Evolutionary conservation across 345 rosid species (phyloP).

Genomic region (Iberis pinnata): DNA sequence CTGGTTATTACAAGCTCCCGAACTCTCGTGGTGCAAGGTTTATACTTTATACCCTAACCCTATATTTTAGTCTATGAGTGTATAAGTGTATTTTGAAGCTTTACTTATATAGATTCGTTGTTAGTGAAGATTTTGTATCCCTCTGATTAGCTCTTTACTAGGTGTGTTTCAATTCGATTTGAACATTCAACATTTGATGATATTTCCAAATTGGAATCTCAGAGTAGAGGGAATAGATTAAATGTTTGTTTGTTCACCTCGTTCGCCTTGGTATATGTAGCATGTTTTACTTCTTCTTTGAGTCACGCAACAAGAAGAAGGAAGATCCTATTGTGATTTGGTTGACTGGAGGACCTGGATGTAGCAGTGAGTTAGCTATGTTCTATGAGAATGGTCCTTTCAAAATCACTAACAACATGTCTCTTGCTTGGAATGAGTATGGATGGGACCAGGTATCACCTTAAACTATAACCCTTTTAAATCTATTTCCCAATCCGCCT

Average conservation of each 20-base stretch:
- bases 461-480: no score
- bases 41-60: no score
- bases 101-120: no score
- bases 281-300: slow-evolving; percentile 96
- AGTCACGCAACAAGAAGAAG: slow-evolving; percentile 75
- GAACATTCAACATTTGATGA: no score
- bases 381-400: slow-evolving; percentile 99
- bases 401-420: slow-evolving; percentile 62
- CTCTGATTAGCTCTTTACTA: no score
- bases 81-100: no score
- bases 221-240: neutral
- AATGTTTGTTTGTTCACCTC: slow-evolving; percentile 11
- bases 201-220: no score
- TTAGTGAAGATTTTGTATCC: no score
- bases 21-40: slow-evolving; percentile 77
- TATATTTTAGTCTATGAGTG: no score
- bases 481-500: no score
- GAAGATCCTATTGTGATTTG: slow-evolving; percentile 85
- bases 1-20: slow-evolving; percentile 82
- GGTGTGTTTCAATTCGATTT: no score
- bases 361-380: slow-evolving; percentile 96
- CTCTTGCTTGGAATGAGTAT: slow-evolving; percentile 80
- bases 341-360: slow-evolving; percentile 99
- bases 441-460: slow-evolving; percentile 98
- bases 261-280: slow-evolving; percentile 35